Base-by-base conservation (phyloP, 2,329 filamentous ascomycete species). In the Emergomyces pasteurianus region DNA sequence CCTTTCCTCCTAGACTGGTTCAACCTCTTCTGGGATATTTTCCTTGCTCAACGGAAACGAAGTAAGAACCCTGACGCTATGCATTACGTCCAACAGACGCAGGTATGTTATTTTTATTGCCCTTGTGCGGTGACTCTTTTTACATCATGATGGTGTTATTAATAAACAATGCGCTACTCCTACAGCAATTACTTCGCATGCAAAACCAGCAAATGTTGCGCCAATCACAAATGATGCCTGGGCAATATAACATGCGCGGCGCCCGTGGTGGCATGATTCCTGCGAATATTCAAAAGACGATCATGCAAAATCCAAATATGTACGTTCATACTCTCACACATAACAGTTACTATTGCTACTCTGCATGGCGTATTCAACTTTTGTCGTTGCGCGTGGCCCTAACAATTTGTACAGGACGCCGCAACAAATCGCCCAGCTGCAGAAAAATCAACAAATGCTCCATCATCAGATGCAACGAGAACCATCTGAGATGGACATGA, bases 1-100 rank as follows among this genome's bases (percentile, higher is more conserved):
- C 90, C 89, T 31, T 97, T 99, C 70, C 80, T 99, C n/a, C 88
- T 90, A 67, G 94, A 97, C 70, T 99, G 94, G 94, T 99, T 95
- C 79, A 90, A 87, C 70, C 83, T 96, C 58, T 99, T 99, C 74
- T 97, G 91, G 91, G 94, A 99, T 70, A 90, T 97, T 67, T 95
- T 89, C 75, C 86, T 86, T 70, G 90, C 90, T 60, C 89, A 92
- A 71, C 88, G 90, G 70, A 83, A 81, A 69, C 86, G 85, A 73
- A 83, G 83, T 60, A 81, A 81, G 60, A 86, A 80, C 70, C 75
- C 78, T 31, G 82, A 83, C 62, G 86, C 90, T 54, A 82, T 82
- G 64, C 85, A 89, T 77, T 96, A 95, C 74, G 84, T 95, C 61
- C 78, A 82, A 62, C 89, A 95, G 70, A 91, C 87, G 64, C 89